Evolutionary conservation across 1,284 basidiomycete genomes (phyloP).

Genomic region (Grifola frondosa): DNA sequence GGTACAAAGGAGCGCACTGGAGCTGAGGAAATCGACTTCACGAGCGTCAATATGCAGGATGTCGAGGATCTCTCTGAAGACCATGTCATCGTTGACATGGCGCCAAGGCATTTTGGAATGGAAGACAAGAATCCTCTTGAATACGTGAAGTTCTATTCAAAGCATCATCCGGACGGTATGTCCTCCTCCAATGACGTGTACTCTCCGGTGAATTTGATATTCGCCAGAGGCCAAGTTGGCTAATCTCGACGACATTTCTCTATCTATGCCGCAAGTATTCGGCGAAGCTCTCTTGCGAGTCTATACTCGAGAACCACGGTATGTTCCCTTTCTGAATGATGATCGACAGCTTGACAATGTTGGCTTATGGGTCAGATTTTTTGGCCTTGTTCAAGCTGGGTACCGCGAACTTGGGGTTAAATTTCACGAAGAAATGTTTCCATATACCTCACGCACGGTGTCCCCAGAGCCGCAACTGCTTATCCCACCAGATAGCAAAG

Average conservation of each 20-base stretch:
- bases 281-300: slow-evolving; percentile 65
- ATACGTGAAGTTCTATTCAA: slow-evolving; percentile 71
- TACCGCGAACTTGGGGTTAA: slow-evolving; percentile 41
- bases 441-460: slow-evolving; percentile 27
- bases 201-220: neutral
- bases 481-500: neutral
- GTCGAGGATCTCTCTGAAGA: slow-evolving; percentile 39
- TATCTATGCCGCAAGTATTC: slow-evolving; percentile 58
- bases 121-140: slow-evolving; percentile 66
- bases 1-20: too few species aligned
- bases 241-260: slow-evolving; percentile 57
- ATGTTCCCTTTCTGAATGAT: slow-evolving; percentile 12
- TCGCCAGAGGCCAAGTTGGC: slow-evolving; percentile 44
- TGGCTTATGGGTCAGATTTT: slow-evolving; percentile 33
- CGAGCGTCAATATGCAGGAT: slow-evolving; percentile 25
- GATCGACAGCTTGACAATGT: neutral
- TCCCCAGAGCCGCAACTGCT: slow-evolving; percentile 26
- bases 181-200: neutral
- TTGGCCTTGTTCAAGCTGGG: slow-evolving; percentile 63
- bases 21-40: slow-evolving; percentile 20
- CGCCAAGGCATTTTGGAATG: slow-evolving; percentile 73
- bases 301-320: slow-evolving; percentile 62
- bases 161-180: slow-evolving; percentile 58
- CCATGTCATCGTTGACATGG: slow-evolving; percentile 64
- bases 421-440: slow-evolving; percentile 5